These are phyloP conservation scores for Heterobasidion parviporum DNA, from an alignment of 1,284 basidiomycete genomes.

Conservation along the genomic window DNA sequence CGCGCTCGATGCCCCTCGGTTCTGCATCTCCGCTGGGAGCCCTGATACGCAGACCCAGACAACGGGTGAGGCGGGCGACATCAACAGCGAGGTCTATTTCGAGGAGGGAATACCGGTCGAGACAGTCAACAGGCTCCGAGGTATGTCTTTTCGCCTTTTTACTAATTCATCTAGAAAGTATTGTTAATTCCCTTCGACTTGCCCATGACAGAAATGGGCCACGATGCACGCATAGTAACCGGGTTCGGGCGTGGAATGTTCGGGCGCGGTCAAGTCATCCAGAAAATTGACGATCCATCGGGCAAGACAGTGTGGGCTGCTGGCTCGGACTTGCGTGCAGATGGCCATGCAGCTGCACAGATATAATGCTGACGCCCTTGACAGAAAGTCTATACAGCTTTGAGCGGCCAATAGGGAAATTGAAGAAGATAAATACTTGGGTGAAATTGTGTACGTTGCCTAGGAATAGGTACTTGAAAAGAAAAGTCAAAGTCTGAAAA, in stretches of 20 bases:
- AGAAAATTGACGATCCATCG: conserved; percentile 59
- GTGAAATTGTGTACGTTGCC: too few species aligned
- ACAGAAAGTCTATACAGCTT: background rate
- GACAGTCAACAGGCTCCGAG: conserved; percentile 52
- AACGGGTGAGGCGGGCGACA: conserved; percentile 48
- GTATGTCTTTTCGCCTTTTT: conserved; percentile 26
- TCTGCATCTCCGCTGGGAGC: conserved; percentile 85
- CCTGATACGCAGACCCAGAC: conserved; percentile 51
- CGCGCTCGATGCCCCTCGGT: conserved; percentile 88
- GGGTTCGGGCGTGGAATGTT: conserved; percentile 66
- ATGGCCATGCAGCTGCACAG: conserved; percentile 85
- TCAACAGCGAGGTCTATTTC: conserved; percentile 80
- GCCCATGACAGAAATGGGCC: conserved; percentile 66
- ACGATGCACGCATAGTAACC: conserved; percentile 58
- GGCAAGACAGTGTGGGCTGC: conserved; percentile 79
- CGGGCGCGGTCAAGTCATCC: conserved; percentile 93
- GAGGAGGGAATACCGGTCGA: conserved; percentile 74
- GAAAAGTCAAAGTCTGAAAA: too few species aligned
- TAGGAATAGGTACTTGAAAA: too few species aligned
- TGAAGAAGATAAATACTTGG: background rate
- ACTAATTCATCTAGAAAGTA: too few species aligned
- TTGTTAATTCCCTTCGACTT: background rate
- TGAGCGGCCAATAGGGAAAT: background rate
- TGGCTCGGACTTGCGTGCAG: conserved; percentile 80
- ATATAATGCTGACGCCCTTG: conserved; percentile 37